These are phyloP conservation scores for Eleusine indica DNA, from an alignment of 176 grass and related monocot genomes.

Conservation along the genomic window DNA sequence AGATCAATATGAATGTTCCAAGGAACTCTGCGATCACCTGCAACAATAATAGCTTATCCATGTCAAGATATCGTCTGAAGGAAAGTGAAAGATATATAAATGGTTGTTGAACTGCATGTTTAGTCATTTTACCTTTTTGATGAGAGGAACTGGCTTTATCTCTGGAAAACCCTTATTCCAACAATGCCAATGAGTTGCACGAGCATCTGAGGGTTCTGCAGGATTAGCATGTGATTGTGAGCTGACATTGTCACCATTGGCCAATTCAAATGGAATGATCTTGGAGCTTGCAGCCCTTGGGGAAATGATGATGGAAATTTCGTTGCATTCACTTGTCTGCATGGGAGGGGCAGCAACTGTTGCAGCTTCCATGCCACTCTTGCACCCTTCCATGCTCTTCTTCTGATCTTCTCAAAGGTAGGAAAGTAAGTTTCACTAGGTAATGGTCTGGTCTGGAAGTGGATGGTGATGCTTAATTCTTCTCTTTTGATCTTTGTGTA, in stretches of 20 bases:
- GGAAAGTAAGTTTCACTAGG: background rate
- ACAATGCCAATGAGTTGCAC: background rate
- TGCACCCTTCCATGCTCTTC: conserved; percentile 30
- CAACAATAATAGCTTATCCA: background rate
- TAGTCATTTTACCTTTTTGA: conserved; percentile 26
- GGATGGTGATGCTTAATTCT: conserved; percentile 8
- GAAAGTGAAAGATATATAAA: background rate
- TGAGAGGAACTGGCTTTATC: conserved; percentile 20
- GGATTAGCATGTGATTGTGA: background rate
- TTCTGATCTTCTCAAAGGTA: background rate
- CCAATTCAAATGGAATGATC: conserved; percentile 32
- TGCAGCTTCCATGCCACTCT: background rate
- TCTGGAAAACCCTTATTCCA: conserved; percentile 23
- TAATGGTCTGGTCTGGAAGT: conserved; percentile 1
- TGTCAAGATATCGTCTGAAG: background rate
- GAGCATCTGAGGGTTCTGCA: background rate
- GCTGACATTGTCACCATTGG: background rate
- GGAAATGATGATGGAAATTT: conserved; percentile 27
- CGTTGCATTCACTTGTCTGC: conserved; percentile 24
- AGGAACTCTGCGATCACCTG: conserved; percentile 59
- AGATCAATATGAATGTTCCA: conserved; percentile 69
- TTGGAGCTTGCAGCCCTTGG: conserved; percentile 31
- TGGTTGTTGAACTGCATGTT: background rate
- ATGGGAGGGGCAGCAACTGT: conserved; percentile 5
- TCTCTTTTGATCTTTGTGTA: background rate